Evolutionary conservation across 768 basidiomycete genomes (phyloP).

Genomic region (Macrolepiota albuminosa): DNA sequence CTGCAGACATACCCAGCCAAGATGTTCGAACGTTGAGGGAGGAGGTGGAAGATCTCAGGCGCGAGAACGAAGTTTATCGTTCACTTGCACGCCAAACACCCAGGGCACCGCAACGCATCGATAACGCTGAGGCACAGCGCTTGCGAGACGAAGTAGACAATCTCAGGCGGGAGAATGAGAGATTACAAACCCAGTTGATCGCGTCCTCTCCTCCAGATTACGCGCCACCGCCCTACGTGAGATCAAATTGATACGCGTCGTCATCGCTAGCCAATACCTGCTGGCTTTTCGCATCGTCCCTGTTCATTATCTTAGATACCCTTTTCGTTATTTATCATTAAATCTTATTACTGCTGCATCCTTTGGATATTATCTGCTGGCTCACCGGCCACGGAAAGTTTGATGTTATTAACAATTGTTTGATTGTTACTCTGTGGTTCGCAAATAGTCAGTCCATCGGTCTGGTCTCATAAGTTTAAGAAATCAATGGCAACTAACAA

Average conservation of each 20-base stretch:
- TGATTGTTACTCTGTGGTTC: not conserved
- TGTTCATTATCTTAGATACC: not conserved
- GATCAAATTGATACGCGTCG: not conserved
- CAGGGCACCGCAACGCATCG: not conserved
- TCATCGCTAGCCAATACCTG: not conserved
- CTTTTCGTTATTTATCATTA: not conserved
- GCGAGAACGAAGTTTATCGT: slow-evolving; percentile 10
- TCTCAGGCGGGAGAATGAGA: slow-evolving; percentile 2
- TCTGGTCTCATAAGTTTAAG: not conserved
- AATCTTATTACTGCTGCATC: not conserved
- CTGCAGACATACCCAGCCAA: not conserved
- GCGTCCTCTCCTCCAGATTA: not conserved
- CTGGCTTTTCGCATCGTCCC: not conserved
- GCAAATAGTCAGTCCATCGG: not conserved
- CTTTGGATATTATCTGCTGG: not conserved
- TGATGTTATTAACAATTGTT: not conserved
- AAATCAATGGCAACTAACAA: not conserved
- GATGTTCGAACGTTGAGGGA: slow-evolving; percentile 2
- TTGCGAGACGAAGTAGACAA: not conserved
- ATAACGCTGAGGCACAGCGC: not conserved
- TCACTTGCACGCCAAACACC: slow-evolving; percentile 1
- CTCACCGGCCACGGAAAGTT: not conserved
- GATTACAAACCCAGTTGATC: not conserved
- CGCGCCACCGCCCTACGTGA: not conserved
- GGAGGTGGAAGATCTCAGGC: slow-evolving; percentile 8